Conservation (phyloP, 2,329 filamentous ascomycete species). For the Leptosphaerulina australis region DNA sequence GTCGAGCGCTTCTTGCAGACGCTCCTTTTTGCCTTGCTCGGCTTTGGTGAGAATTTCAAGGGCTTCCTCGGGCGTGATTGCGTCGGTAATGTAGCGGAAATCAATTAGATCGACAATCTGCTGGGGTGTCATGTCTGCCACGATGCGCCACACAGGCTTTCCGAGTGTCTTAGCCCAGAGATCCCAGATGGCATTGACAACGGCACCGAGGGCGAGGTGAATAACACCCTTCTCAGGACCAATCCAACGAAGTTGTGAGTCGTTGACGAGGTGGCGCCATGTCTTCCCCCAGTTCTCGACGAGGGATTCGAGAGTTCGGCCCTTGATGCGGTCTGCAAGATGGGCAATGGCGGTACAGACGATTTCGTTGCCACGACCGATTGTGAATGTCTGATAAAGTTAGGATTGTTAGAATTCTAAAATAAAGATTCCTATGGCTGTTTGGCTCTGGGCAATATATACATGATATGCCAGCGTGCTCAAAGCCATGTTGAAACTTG, state of each 20-base stretch:
- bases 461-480: too few species aligned
- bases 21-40: constrained; percentile 70
- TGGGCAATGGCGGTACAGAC: constrained; percentile 84
- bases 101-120: constrained; percentile 88
- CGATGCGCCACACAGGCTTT: constrained; percentile 90
- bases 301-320: constrained; percentile 76
- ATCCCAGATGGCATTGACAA: constrained; percentile 93
- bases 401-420: too few species aligned
- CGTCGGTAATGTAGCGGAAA: constrained; percentile 93
- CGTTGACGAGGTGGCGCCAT: constrained; percentile 89
- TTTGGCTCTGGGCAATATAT: background rate
- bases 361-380: constrained; percentile 89
- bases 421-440: too few species aligned
- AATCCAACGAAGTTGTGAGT: constrained; percentile 91
- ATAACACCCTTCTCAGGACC: constrained; percentile 94
- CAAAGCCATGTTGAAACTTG: background rate
- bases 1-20: constrained; percentile 74
- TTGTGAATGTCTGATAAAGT: constrained; percentile 69
- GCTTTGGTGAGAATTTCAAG: constrained; percentile 70
- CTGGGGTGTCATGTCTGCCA: constrained; percentile 87
- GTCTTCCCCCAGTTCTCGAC: constrained; percentile 84
- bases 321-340: constrained; percentile 76
- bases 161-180: constrained; percentile 87
- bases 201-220: constrained; percentile 85
- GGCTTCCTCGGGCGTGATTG: constrained; percentile 85